These are phyloP conservation scores for Eimeria nieschulzi DNA, from an alignment of 169 alveolate species.

Conservation along the genomic window DNA sequence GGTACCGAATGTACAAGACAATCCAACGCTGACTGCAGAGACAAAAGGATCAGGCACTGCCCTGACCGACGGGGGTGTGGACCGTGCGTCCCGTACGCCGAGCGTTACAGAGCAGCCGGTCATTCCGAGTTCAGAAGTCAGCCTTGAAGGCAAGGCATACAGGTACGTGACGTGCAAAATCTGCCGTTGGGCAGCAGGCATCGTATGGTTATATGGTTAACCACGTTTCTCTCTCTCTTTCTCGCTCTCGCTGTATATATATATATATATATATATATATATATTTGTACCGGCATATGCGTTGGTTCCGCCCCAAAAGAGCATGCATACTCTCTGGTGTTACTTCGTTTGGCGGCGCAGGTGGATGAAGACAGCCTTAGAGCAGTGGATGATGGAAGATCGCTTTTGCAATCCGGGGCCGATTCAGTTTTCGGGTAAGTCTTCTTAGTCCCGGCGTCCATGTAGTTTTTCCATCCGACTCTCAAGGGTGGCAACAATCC, in stretches of 20 bases:
- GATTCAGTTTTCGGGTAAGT: conserved; percentile 91
- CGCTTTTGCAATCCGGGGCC: conserved; percentile 97
- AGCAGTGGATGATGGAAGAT: conserved; percentile 93
- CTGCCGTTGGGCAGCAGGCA: no score
- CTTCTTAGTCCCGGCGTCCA: background rate
- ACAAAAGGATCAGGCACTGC: conserved; percentile 73
- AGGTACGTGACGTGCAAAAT: conserved; percentile 51
- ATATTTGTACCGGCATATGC: no score
- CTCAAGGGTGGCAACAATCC: no score
- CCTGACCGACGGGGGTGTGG: conserved; percentile 75
- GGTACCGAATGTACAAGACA: conserved; percentile 82
- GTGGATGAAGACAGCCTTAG: conserved; percentile 74
- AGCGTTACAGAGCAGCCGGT: conserved; percentile 86
- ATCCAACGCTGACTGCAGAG: conserved; percentile 67
- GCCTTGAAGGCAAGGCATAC: conserved; percentile 90
- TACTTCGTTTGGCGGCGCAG: background rate
- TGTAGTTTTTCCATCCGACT: no score
- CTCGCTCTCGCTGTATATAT: no score
- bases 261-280: no score
- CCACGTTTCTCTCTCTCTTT: no score
- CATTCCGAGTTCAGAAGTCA: conserved; percentile 93
- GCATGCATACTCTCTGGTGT: no score
- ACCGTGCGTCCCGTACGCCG: conserved; percentile 55
- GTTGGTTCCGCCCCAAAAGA: no score
- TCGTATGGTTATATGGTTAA: no score